phyloP scores from a whole-genome alignment of 805 yeast species.

The Yarrowia sp. region DNA sequence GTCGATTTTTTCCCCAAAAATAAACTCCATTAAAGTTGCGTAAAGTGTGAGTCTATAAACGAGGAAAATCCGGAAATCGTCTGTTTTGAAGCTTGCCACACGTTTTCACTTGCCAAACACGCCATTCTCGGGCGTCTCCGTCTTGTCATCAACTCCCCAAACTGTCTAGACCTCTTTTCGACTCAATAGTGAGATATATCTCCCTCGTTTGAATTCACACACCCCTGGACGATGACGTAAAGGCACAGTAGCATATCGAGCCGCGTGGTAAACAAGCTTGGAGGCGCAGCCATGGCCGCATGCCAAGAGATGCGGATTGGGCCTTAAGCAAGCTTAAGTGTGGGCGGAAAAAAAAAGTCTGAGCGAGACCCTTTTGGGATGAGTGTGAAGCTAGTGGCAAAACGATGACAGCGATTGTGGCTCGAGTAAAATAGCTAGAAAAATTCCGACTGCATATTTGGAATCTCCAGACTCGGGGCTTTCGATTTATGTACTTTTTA shows the following conservation, averaged over 20 bases:
- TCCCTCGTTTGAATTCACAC: background rate
- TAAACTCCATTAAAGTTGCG: slow-evolving; percentile 9
- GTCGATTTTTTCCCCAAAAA: background rate
- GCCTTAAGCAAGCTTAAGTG: slow-evolving; percentile 1
- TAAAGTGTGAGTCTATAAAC: slow-evolving; percentile 11
- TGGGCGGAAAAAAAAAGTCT: background rate
- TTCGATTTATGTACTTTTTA: background rate
- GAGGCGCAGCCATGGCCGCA: slow-evolving; percentile 38
- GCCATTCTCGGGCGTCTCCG: background rate
- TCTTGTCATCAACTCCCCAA: background rate
- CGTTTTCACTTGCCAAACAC: background rate
- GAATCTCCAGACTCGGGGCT: background rate
- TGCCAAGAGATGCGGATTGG: slow-evolving; percentile 33
- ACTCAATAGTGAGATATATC: background rate
- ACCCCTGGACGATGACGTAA: slow-evolving; percentile 20
- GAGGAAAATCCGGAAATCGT: background rate
- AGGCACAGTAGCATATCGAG: slow-evolving; percentile 30
- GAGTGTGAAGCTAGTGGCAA: no score
- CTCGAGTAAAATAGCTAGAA: no score
- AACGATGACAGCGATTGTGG: no score
- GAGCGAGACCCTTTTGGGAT: background rate
- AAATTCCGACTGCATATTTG: background rate
- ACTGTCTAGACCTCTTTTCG: no score
- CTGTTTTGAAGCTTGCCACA: background rate
- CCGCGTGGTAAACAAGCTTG: slow-evolving; percentile 35